Conservation (phyloP, 1,139 yeast species). For the Candida gigantensis region DNA sequence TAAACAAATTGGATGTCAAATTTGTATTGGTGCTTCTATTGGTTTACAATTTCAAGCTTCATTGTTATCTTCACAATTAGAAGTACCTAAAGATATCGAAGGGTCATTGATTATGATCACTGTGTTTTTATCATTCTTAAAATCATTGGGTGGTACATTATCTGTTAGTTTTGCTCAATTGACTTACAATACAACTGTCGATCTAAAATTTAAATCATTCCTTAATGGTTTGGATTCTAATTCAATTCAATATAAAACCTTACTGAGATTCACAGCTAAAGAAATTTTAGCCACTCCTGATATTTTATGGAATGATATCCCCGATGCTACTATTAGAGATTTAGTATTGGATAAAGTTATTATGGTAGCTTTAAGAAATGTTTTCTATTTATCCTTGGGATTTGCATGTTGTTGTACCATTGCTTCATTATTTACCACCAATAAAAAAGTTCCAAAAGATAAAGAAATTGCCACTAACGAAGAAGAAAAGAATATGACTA, state of each 20-base stretch:
- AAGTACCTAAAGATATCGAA: conserved; percentile 48
- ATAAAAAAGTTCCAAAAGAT: conserved; percentile 35
- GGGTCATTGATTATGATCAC: conserved; percentile 55
- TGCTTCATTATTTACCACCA: conserved; percentile 34
- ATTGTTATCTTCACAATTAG: conserved; percentile 52
- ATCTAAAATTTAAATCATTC: conserved; percentile 20
- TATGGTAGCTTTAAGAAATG: conserved; percentile 36
- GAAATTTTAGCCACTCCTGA: conserved; percentile 31
- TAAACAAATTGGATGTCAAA: conserved; percentile 51
- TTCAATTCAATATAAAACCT: conserved; percentile 19
- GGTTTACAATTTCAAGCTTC: conserved; percentile 58
- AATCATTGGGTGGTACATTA: conserved; percentile 51
- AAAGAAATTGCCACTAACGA: conserved; percentile 6
- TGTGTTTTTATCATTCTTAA: conserved; percentile 45
- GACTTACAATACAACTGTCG: conserved; percentile 35
- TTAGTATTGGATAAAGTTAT: conserved; percentile 32
- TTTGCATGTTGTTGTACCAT: conserved; percentile 30
- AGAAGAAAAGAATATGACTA: conserved; percentile 1
- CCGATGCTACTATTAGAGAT: conserved; percentile 17
- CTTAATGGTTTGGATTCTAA: conserved; percentile 15
- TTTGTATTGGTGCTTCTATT: conserved; percentile 54
- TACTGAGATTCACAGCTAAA: conserved; percentile 20
- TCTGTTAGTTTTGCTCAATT: conserved; percentile 50
- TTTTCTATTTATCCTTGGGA: conserved; percentile 42
- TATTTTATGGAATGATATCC: conserved; percentile 27